A percentile compares a stretch with the other conserved stretches of the same genome.
These are phyloP conservation scores for Trichoderma sp. DNA, from an alignment of 2,329 filamentous ascomycete genomes.

Conservation along the genomic window DNA sequence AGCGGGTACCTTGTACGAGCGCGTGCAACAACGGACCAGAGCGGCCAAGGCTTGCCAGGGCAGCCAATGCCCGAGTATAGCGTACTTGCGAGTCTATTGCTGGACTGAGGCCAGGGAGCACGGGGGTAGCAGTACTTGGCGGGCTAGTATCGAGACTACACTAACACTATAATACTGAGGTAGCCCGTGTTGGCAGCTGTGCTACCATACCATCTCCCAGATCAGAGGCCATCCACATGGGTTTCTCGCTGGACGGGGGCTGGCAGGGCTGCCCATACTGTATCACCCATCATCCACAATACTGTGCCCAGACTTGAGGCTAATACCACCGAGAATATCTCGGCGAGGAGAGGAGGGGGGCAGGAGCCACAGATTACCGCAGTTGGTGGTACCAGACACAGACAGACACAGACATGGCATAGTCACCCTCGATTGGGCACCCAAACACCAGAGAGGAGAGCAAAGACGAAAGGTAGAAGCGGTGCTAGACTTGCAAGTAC, in stretches of 20 bases:
- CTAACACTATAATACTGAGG: neutral
- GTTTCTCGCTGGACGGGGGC: neutral
- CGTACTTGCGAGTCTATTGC: neutral
- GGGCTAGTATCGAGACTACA: neutral
- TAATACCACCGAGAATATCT: conserved; percentile 5
- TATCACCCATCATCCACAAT: neutral
- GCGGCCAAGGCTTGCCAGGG: neutral
- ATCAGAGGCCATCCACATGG: conserved; percentile 6
- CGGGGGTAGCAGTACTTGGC: conserved; percentile 7
- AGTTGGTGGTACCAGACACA: neutral
- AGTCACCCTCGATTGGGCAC: neutral
- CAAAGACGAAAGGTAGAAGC: neutral
- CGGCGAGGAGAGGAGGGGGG: neutral
- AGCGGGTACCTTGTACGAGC: conserved; percentile 9
- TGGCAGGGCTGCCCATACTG: neutral
- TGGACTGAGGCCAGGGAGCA: neutral
- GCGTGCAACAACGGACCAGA: neutral
- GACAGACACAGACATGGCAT: neutral
- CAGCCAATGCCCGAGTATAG: neutral
- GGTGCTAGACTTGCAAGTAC: neutral
- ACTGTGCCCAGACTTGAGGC: conserved; percentile 2
- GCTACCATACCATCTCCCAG: neutral
- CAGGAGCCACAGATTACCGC: neutral
- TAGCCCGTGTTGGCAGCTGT: neutral
- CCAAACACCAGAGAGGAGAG: neutral